Evolutionary conservation across 2,329 filamentous ascomycete species (phyloP), one percentile per base, ranked within the genome.

Genomic region (Anthostomella pinea): DNA sequence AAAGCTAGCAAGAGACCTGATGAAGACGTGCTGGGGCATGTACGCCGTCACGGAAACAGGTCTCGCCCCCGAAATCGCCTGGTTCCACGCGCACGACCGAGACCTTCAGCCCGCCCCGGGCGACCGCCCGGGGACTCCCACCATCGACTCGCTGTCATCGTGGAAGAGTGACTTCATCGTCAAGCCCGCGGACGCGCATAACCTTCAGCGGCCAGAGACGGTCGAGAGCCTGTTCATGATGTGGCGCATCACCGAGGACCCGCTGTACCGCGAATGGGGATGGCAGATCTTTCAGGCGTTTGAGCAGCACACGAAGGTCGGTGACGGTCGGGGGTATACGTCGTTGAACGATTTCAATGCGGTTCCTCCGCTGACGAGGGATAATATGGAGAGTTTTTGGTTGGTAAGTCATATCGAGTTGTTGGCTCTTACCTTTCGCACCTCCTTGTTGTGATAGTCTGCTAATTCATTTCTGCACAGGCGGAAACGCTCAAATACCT

Each of bases 251-350:
- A 96, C 91, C 0, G 87, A 85, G 18, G 88, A 97, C 45, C 72
- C 77, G 16, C 81, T 79, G 44, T 97, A 97, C 64, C 77, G 91
- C 16, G 80, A 95, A 53, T 95, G 89, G 90, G 91, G 91, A 8
- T 97, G 91, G 91, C 83, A 95, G 54, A 96, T 97, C 81, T 97
- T 97, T 67, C 80, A 87, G 58, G 79, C 83, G 0, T 97, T 96
- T 57, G 71, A 90, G 60, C 83, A 85, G 53, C 76, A 55, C 27
- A 50, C 51, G 2, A 48, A 43, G 15, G 6, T 47, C 3, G 24
- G 36, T 19, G 28, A 35, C 11, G 30, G 28, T 6, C 38, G 35
- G 15, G 48, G 51, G 2, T 55, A 52, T 22, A 47, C 47, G 15
- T 52, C 48, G 8, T 21, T 55, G 6, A 37, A 46, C 15, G 35